A percentile compares a stretch with the other conserved stretches of the same genome.
Conservation (phyloP, 768 basidiomycete species). For the Tylopilus subfusipes region DNA sequence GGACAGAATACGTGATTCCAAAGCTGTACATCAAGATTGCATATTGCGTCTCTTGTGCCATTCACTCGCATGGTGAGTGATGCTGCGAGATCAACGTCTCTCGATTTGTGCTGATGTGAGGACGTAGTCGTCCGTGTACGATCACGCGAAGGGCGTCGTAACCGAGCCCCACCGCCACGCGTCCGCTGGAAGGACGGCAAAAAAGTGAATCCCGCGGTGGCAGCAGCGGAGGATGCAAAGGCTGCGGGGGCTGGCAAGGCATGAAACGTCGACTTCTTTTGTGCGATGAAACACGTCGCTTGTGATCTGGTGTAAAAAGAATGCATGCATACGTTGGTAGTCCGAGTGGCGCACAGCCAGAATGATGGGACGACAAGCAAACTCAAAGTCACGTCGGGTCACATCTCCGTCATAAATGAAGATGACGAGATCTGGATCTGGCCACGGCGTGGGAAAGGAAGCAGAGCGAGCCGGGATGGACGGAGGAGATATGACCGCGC, state of each 20-base stretch:
- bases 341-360: too few species aligned
- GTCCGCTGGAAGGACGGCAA: slow-evolving; percentile 94
- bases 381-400: too few species aligned
- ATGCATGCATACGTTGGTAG: too few species aligned
- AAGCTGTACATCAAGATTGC: slow-evolving; percentile 98
- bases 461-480: slow-evolving; percentile 9
- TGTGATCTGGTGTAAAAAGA: too few species aligned
- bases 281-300: slow-evolving; percentile 2
- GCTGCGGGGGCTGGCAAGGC: slow-evolving; percentile 51
- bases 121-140: slow-evolving; percentile 91
- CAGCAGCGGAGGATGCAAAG: slow-evolving; percentile 87
- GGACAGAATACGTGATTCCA: slow-evolving; percentile 86
- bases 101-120: background rate
- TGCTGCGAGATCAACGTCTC: background rate
- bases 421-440: slow-evolving; percentile 3
- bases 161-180: slow-evolving; percentile 95
- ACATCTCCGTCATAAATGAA: too few species aligned
- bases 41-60: slow-evolving; percentile 98
- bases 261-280: slow-evolving; percentile 35
- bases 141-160: slow-evolving; percentile 91
- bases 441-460: slow-evolving; percentile 1
- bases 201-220: slow-evolving; percentile 95
- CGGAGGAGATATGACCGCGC: slow-evolving; percentile 19
- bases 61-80: slow-evolving; percentile 91
- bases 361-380: too few species aligned